Evolutionary conservation across 2,329 filamentous ascomycete genomes (phyloP), one percentile per base, ranked within the genome.

Genomic region (Diaporthe citri): DNA sequence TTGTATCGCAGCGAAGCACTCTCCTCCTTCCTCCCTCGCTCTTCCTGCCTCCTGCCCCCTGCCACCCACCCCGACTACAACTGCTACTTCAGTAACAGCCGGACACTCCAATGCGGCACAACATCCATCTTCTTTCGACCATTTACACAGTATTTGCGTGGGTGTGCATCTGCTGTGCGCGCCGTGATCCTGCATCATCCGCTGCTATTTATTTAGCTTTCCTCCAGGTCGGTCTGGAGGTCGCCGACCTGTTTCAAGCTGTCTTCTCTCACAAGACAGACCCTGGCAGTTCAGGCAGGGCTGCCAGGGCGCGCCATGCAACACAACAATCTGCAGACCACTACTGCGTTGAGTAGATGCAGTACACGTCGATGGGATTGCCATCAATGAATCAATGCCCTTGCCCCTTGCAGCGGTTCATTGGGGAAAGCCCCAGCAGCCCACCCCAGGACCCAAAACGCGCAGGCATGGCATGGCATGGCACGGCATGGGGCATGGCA

Each of bases 191-290:
- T 55, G 56, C 48, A 41, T 52, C 70, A 43, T 34, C 52, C 17
- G 70, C 71, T 72, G 43, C 57, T 72, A 72, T 72, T 56, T 64
- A 59, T 59, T 48, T 71, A 71, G 55, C 43, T 52, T 72, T 69
- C 64, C 70, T 62, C 71, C 46, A 62, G 57, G 71, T 64, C 71
- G 57, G 51, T 34, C 36, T 55, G 46, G 46, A 64, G 71, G 57
- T 72, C 71, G 57, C 57, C 57, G 71, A 62, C 71, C 71, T 55
- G 71, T 64, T 59, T 64, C 57, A 72, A 31, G 13, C 25, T 28
- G 43, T 34, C 59, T 55, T 56, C 59, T 36, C 64, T 69, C 64
- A 69, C 64, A 69, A 69, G 46, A 69, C 31, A 39, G 46, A 41
- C 48, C 64, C 64, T 15, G 64, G 48, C 64, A 69, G 4, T 69